Evolutionary conservation across 176 grass and related monocot genomes (phyloP), one percentile per base, ranked within the genome.

Genomic region (Alloteropsis semialata): DNA sequence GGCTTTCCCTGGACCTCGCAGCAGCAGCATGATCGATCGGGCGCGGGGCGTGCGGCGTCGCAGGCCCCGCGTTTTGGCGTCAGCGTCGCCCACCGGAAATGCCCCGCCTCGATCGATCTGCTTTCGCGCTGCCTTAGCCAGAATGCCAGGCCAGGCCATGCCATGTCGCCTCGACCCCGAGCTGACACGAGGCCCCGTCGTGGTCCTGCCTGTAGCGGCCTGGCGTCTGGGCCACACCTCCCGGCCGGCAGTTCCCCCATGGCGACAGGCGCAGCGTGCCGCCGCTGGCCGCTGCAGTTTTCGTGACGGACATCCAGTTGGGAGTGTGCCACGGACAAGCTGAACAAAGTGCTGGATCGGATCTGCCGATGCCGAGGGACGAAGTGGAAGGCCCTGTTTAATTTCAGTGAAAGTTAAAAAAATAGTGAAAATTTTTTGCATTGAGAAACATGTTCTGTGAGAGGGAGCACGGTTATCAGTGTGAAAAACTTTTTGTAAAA

Each of bases 61-160:
- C 13, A 39, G 77, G 30, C 25, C 51, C 46, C 39, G 29, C 8
- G 71, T 49, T 77, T n/a, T n/a, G n/a, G n/a, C n/a, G n/a, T n/a
- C n/a, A 74, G 86, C 79, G 86, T 88, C 63, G 38, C 60, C 62
- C 78, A 48, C 69, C 60, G 73, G 79, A 45, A 76, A 51, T 48
- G 54, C 65, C 19, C 16, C 48, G 14, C 48, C 48, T 13, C 43
- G 10, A 12, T 12, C 39, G 16, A 44, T 44, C 56, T 44, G 16
- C 56, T 61, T 60, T 36, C 16, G 24, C 42, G 37, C 37, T 24
- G 39, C 67, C 14, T 14, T 1, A 17, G 55, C 14, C 8, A n/a
- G n/a, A n/a, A 5, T 43, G 72, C 24, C 22, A 27, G 11, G 19
- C 49, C 18, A 51, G 22, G 53, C 21, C 55, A 66, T 15, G 55